A percentile compares a stretch with the other conserved stretches of the same genome.
phyloP scores from a whole-genome alignment of 116 monocot species.

The Posidonia oceanica region DNA sequence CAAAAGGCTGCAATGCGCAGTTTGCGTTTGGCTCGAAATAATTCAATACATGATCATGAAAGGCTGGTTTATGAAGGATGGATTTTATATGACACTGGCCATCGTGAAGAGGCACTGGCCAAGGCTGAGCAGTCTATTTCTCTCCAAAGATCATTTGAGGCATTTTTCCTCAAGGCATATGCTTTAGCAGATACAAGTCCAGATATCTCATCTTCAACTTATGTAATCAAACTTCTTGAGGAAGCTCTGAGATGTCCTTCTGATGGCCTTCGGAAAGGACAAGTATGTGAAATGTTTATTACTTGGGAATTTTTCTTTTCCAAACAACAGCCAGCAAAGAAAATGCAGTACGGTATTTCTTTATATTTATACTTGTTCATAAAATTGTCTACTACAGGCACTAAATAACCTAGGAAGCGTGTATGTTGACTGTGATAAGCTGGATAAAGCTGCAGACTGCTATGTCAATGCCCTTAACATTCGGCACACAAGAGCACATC shows the following conservation, averaged over 20 bases:
- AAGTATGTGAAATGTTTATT: constrained; percentile 33
- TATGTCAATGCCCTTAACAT: constrained; percentile 78
- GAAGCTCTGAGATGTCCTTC: constrained; percentile 88
- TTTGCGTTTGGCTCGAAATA: constrained; percentile 67
- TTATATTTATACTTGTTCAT: constrained; percentile 1
- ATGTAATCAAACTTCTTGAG: constrained; percentile 72
- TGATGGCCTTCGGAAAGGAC: constrained; percentile 95
- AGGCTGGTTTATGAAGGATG: constrained; percentile 97
- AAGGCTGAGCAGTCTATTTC: constrained; percentile 94
- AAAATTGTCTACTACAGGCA: constrained; percentile 31
- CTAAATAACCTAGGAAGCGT: constrained; percentile 94
- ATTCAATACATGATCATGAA: constrained; percentile 69
- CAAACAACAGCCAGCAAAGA: background rate
- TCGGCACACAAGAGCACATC: constrained; percentile 98
- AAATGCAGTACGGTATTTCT: background rate
- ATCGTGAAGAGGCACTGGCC: constrained; percentile 80
- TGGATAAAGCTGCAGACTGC: constrained; percentile 77
- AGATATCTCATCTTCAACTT: constrained; percentile 41
- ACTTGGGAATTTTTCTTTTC: background rate
- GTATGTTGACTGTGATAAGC: constrained; percentile 80
- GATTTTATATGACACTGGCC: constrained; percentile 96
- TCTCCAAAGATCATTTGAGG: constrained; percentile 90
- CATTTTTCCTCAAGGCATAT: constrained; percentile 94
- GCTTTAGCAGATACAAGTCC: constrained; percentile 73
- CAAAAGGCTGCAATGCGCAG: constrained; percentile 96